These are phyloP conservation scores for Coemansia sp. DNA, from an alignment of 192 early-diverging fungal species.

Conservation along the genomic window DNA sequence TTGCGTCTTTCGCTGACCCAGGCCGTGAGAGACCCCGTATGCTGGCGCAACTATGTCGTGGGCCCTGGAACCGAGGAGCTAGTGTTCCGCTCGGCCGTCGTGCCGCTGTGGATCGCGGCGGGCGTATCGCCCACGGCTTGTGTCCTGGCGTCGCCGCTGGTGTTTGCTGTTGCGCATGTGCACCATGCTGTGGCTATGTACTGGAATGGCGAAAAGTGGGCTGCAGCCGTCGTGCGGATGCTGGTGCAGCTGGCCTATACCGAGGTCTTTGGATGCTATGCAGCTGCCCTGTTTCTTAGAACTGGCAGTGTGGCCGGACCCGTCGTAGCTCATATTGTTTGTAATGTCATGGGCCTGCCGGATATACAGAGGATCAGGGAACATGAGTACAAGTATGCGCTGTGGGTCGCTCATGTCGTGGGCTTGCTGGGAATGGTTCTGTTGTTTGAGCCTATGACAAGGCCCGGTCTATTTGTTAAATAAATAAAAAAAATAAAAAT, in stretches of 20 bases:
- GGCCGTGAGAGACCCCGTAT: background rate
- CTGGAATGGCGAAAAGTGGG: background rate
- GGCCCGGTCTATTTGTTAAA: slow-evolving; percentile 23
- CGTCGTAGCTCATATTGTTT: slow-evolving; percentile 31
- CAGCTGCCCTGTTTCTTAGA: slow-evolving; percentile 25
- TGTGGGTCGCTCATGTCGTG: slow-evolving; percentile 33
- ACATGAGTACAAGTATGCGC: slow-evolving; percentile 13
- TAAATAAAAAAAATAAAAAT: no score
- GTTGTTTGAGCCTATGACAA: slow-evolving; percentile 51
- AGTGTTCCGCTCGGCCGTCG: slow-evolving; percentile 31
- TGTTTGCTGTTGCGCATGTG: slow-evolving; percentile 45
- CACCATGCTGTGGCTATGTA: slow-evolving; percentile 23
- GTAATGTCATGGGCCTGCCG: slow-evolving; percentile 42
- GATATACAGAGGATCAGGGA: background rate
- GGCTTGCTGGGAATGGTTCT: slow-evolving; percentile 22
- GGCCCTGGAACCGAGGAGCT: slow-evolving; percentile 47
- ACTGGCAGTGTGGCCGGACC: slow-evolving; percentile 31
- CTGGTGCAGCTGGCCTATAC: slow-evolving; percentile 41
- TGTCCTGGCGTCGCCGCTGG: slow-evolving; percentile 35
- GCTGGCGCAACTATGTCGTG: slow-evolving; percentile 33
- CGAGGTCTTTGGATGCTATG: slow-evolving; percentile 47
- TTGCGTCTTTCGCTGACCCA: background rate
- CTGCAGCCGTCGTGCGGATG: background rate
- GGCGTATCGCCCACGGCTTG: background rate
- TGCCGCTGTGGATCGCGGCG: slow-evolving; percentile 29